Percentiles rank a stretch among this genome's conserved stretches.
These are phyloP conservation scores for Cyberlindnera mycetangii DNA, from an alignment of 805 yeast species.

Conservation along the genomic window DNA sequence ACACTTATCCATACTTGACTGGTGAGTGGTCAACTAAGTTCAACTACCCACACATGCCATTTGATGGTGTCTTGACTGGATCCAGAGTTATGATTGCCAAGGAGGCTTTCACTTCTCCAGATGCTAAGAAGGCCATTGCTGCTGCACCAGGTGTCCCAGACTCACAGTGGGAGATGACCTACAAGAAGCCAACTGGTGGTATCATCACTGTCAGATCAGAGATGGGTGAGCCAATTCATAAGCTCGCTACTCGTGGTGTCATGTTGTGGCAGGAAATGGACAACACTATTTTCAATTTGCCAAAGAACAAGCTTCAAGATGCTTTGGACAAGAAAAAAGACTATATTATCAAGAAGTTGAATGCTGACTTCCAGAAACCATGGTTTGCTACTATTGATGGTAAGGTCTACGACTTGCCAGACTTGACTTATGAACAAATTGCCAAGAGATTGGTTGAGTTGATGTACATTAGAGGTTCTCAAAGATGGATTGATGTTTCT, in stretches of 20 bases:
- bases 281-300: conserved; percentile 85
- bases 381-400: conserved; percentile 82
- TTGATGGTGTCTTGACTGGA: conserved; percentile 94
- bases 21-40: conserved; percentile 92
- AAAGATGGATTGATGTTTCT: conserved; percentile 84
- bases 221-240: conserved; percentile 99
- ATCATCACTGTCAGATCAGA: conserved; percentile 93
- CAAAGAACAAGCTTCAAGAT: conserved; percentile 82
- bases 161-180: conserved; percentile 87
- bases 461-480: conserved; percentile 74
- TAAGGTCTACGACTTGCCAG: conserved; percentile 86
- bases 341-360: conserved; percentile 78
- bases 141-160: conserved; percentile 89
- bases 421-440: conserved; percentile 94
- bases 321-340: conserved; percentile 81
- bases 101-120: conserved; percentile 93
- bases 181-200: conserved; percentile 96
- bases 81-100: conserved; percentile 96
- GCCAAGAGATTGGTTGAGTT: conserved; percentile 84
- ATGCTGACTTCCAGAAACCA: conserved; percentile 95
- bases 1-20: conserved; percentile 94
- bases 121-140: conserved; percentile 89
- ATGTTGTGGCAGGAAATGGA: conserved; percentile 96
- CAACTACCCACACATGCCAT: conserved; percentile 98
- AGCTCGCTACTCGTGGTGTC: conserved; percentile 97